Base-by-base conservation (phyloP, 176 grass and related monocot species). In the Oryza glumipatula region DNA sequence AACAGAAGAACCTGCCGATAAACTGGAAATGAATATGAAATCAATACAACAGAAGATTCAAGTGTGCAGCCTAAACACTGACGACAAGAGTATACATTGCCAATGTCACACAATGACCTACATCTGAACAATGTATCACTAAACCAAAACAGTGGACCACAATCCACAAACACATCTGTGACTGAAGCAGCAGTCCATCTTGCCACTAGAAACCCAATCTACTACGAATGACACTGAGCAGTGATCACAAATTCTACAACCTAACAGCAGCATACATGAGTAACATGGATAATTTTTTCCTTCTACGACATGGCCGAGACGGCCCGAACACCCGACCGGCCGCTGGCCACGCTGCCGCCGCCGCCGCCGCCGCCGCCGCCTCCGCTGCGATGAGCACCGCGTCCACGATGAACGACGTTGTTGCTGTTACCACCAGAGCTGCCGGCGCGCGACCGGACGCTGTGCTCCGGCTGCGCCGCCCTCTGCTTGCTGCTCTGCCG, bases 151-250 rank as follows among this genome's bases (percentile, higher is more conserved):
- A 26, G 33, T 58, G 17, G 16, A 58, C 52, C 17, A 8, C 72
- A 87, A 52, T 48, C 41, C 83, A 74, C 70, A 78, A 74, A 81
- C 17, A 88, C 76, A 88, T 78, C 19, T 76, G 28, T 70, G 52
- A 74, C 30, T 23, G 11, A 84, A 84, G 75, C 65, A 86, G 88
- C 84, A 91, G 91, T 76, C 75, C 84, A 52, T 91, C 81, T 93
- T 96, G 94, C 88, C 77, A 13, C 86, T 61, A 74, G 21, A 47
- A 83, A 85, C 65, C 11, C 28, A 63, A 82, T 70, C 3, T 72
- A 69, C 22, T 36, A 38, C 33, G 6, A 22, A 63, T 63, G 58
- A 63, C 13, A 23, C 21, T 9, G 58, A 63, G 21, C 58, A 23
- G n/a, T 63, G 58, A 63, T 10, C 58, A 63, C 21, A 63, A 11